Evolutionary conservation across 1,139 yeast genomes (phyloP).

Genomic region (Lodderomyces beijingensis): DNA sequence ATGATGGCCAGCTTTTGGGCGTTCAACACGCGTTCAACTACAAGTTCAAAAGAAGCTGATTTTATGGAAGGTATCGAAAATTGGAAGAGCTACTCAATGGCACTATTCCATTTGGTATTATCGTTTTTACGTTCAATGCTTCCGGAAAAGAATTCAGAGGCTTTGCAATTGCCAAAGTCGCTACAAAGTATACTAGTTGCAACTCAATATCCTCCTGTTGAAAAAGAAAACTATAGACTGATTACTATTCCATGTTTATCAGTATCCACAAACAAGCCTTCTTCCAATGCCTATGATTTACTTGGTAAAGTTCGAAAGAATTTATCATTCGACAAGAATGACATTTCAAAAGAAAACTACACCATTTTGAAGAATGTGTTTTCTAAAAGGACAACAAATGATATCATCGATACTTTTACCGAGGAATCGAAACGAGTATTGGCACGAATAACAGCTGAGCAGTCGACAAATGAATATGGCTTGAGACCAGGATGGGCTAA

Average conservation of each 20-base stretch:
- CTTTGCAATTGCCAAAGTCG: slow-evolving; percentile 58
- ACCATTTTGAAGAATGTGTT: slow-evolving; percentile 71
- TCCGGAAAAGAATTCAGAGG: slow-evolving; percentile 56
- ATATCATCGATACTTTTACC: slow-evolving; percentile 62
- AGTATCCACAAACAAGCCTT: slow-evolving; percentile 57
- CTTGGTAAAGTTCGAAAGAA: slow-evolving; percentile 58
- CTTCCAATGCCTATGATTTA: slow-evolving; percentile 43
- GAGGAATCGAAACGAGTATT: slow-evolving; percentile 70
- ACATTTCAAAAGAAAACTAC: slow-evolving; percentile 76
- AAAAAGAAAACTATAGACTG: slow-evolving; percentile 28
- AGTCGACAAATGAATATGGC: slow-evolving; percentile 28
- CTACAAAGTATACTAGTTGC: slow-evolving; percentile 59
- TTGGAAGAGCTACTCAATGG: slow-evolving; percentile 83
- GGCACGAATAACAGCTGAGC: slow-evolving; percentile 49
- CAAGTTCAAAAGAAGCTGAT: slow-evolving; percentile 27
- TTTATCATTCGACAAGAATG: slow-evolving; percentile 65
- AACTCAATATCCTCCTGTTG: slow-evolving; percentile 57
- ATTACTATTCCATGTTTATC: slow-evolving; percentile 59
- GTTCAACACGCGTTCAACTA: slow-evolving; percentile 36
- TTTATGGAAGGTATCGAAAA: slow-evolving; percentile 70
- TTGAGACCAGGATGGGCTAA: slow-evolving; percentile 45
- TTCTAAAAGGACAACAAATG: slow-evolving; percentile 52
- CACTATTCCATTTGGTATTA: slow-evolving; percentile 73
- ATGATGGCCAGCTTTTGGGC: slow-evolving; percentile 91
- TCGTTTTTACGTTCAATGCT: slow-evolving; percentile 79